These are phyloP conservation scores for Hygrophila difformis DNA, from an alignment of 257 asterid genomes.

Conservation along the genomic window DNA sequence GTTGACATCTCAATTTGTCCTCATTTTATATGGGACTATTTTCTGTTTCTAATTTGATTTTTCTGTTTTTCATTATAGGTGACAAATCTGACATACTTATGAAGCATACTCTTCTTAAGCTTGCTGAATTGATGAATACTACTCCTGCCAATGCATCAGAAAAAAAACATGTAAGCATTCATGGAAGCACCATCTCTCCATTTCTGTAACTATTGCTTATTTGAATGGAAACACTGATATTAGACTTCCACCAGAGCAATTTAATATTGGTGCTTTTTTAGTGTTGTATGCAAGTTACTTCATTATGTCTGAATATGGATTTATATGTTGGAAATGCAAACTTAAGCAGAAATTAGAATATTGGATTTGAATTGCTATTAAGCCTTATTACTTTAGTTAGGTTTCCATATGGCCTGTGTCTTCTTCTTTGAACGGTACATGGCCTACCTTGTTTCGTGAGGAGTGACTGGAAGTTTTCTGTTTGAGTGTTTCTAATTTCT, in stretches of 20 bases:
- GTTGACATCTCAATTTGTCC: slow-evolving; percentile 10
- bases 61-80: slow-evolving; percentile 26
- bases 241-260: slow-evolving; percentile 1
- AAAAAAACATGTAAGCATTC: slow-evolving; percentile 48
- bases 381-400: too few relatives aligned
- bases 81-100: slow-evolving; percentile 41
- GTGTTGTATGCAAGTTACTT: too few relatives aligned
- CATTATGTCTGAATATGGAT: too few relatives aligned
- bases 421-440: background rate
- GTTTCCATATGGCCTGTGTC: too few relatives aligned
- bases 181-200: slow-evolving; percentile 7
- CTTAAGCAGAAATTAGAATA: too few relatives aligned
- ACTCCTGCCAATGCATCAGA: slow-evolving; percentile 34
- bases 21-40: background rate
- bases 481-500: background rate
- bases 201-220: background rate
- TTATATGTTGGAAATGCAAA: too few relatives aligned
- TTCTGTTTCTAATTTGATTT: too few relatives aligned
- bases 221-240: background rate
- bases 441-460: background rate
- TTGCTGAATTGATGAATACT: slow-evolving; percentile 54
- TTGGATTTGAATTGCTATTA: too few relatives aligned
- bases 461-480: background rate
- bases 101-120: slow-evolving; percentile 63
- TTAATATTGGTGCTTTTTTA: background rate